phyloP scores from a whole-genome alignment of 2,329 filamentous ascomycete species.

The Penicillium sp. region DNA sequence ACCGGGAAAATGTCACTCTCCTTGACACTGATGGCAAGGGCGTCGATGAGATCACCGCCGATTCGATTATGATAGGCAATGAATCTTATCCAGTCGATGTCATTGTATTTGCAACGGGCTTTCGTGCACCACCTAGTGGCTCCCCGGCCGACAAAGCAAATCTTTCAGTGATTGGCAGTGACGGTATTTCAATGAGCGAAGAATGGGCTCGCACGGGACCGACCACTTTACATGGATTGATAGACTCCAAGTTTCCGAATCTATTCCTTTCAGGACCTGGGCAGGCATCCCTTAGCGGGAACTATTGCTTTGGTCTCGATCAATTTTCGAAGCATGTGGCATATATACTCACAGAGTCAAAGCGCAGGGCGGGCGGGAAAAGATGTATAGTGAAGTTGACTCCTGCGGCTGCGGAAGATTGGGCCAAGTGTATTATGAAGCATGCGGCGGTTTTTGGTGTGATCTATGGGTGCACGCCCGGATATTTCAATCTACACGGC shows the following conservation, averaged over 20 bases:
- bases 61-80: background rate
- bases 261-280: conserved; percentile 43
- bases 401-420: conserved; percentile 44
- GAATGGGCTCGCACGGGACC: conserved; percentile 43
- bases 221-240: conserved; percentile 48
- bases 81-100: conserved; percentile 6
- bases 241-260: conserved; percentile 49
- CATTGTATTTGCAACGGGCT: conserved; percentile 10
- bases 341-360: conserved; percentile 39
- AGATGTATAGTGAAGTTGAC: conserved; percentile 40
- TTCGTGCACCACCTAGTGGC: conserved; percentile 11
- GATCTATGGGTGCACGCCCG: conserved; percentile 48
- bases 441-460: conserved; percentile 39
- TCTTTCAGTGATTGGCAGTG: conserved; percentile 41
- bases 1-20: conserved; percentile 28
- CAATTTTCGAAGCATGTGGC: conserved; percentile 39
- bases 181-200: conserved; percentile 42
- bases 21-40: conserved; percentile 21
- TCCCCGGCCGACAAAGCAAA: conserved; percentile 31
- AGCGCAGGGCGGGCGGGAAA: conserved; percentile 10
- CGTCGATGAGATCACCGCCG: conserved; percentile 6
- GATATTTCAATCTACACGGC: conserved; percentile 44
- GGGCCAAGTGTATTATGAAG: conserved; percentile 39
- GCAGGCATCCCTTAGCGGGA: conserved; percentile 39
- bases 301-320: conserved; percentile 36